Conservation (phyloP, 306 rosid species). For the Fagus crenata region DNA sequence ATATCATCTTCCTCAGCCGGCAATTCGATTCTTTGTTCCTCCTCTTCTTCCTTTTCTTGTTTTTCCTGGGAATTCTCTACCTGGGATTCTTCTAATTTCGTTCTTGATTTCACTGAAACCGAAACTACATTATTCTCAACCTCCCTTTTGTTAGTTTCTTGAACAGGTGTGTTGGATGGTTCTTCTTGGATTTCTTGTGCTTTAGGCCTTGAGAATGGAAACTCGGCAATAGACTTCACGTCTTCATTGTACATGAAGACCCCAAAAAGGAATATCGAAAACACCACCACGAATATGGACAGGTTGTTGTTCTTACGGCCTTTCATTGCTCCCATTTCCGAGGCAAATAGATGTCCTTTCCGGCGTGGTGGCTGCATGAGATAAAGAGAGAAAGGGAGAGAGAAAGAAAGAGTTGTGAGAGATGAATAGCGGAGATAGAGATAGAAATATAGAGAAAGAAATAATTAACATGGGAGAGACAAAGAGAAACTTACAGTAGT, state of each 20-base stretch:
- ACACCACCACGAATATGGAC: slow-evolving; percentile 55
- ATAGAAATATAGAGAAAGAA: slow-evolving; percentile 47
- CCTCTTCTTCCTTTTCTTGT: slow-evolving; percentile 40
- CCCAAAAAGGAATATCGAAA: slow-evolving; percentile 71
- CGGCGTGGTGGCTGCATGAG: slow-evolving; percentile 58
- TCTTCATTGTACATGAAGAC: slow-evolving; percentile 81
- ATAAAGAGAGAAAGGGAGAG: slow-evolving; percentile 19
- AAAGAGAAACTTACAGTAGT: slow-evolving; percentile 21
- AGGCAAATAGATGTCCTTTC: slow-evolving; percentile 40
- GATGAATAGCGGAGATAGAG: slow-evolving; percentile 22
- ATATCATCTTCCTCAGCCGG: slow-evolving; percentile 29
- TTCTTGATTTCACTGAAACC: slow-evolving; percentile 39
- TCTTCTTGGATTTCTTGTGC: slow-evolving; percentile 51
- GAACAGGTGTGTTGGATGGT: slow-evolving; percentile 6
- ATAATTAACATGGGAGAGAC: slow-evolving; percentile 31
- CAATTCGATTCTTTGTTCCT: slow-evolving; percentile 47
- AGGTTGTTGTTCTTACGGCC: slow-evolving; percentile 58
- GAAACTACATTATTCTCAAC: slow-evolving; percentile 22
- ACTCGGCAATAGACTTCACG: slow-evolving; percentile 69
- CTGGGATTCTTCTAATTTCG: slow-evolving; percentile 40
- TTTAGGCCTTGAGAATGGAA: slow-evolving; percentile 56
- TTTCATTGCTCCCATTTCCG: slow-evolving; percentile 66
- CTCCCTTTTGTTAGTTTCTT: slow-evolving; percentile 28
- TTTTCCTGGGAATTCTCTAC: slow-evolving; percentile 43
- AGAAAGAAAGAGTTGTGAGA: slow-evolving; percentile 19